phyloP scores from a whole-genome alignment of 495 filamentous ascomycete species.

The Cercophora samala region DNA sequence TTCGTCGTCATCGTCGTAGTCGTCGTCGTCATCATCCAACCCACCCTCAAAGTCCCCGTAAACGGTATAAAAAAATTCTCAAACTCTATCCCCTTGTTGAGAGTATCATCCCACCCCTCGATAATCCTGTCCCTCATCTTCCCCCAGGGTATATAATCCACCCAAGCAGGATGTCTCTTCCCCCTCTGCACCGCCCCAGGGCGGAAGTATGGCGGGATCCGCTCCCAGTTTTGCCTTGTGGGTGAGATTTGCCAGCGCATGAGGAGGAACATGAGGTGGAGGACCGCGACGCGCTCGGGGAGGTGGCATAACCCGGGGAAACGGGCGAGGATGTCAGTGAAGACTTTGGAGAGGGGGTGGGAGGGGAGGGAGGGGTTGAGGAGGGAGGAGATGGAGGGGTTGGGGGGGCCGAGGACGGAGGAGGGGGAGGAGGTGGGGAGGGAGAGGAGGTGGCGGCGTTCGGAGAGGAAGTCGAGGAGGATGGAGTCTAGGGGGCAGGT shows the following conservation, averaged over 20 bases:
- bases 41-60: constrained; percentile 65
- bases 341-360: constrained; percentile 75
- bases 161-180: constrained; percentile 67
- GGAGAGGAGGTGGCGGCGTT: constrained; percentile 59
- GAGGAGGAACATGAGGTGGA: constrained; percentile 79
- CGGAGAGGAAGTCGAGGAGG: constrained; percentile 71
- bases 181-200: constrained; percentile 61
- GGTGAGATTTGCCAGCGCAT: constrained; percentile 81
- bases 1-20: constrained; percentile 23
- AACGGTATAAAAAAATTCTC: constrained; percentile 79
- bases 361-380: constrained; percentile 64
- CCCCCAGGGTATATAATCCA: constrained; percentile 74
- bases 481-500: constrained; percentile 72
- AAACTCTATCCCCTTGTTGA: constrained; percentile 37
- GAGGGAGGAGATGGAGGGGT: constrained; percentile 71
- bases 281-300: constrained; percentile 71
- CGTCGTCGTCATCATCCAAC: constrained; percentile 71
- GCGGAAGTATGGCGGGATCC: constrained; percentile 64
- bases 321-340: constrained; percentile 73
- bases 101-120: constrained; percentile 36
- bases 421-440: constrained; percentile 53
- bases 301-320: constrained; percentile 67
- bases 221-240: constrained; percentile 67
- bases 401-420: constrained; percentile 66
- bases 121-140: constrained; percentile 64